Conservation (phyloP, 148 eudicot genomes). For the Rhododendron kiyosumense region DNA sequence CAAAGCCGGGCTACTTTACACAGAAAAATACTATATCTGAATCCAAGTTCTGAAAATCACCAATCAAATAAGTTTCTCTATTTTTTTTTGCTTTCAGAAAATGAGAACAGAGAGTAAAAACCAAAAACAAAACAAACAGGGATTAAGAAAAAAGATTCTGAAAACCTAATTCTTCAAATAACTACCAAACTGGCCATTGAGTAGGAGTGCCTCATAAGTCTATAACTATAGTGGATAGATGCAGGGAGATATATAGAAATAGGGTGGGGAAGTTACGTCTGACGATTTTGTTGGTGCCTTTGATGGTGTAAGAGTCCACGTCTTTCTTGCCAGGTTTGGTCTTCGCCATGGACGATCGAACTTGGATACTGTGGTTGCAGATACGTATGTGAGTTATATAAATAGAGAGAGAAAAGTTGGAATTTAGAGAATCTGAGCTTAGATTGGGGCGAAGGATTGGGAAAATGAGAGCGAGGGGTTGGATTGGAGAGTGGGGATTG, state of each 20-base stretch:
- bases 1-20: too few relatives aligned
- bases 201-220: not conserved
- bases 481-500: not conserved
- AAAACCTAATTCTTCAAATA: not conserved
- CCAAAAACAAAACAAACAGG: not conserved
- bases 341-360: constrained; percentile 30
- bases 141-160: not conserved
- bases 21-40: not conserved
- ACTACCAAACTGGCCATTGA: not conserved
- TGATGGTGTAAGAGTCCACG: constrained; percentile 37
- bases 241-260: not conserved
- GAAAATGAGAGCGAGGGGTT: not conserved
- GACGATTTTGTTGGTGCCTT: constrained; percentile 42
- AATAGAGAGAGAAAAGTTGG: not conserved
- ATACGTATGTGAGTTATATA: not conserved
- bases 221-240: not conserved
- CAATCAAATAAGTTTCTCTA: not conserved
- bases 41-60: not conserved
- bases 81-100: not conserved
- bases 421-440: not conserved
- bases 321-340: constrained; percentile 41
- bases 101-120: not conserved
- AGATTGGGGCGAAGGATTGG: not conserved
- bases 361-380: not conserved
- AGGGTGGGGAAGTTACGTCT: constrained; percentile 16